Evolutionary conservation across 305 asterid species (phyloP).

Genomic region (Striga hermonthica): DNA sequence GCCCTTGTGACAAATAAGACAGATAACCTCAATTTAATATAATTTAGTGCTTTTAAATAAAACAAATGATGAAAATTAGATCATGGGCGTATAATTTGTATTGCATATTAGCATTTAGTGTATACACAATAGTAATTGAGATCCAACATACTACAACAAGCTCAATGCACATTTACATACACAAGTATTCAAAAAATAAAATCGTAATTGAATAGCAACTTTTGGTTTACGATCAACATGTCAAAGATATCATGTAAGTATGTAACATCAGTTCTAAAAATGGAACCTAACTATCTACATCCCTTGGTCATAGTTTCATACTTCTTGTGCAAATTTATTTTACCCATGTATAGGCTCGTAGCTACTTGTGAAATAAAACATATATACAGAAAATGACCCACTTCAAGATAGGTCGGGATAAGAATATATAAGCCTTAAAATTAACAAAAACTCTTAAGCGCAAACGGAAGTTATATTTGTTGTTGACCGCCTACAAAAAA

Average conservation of each 20-base stretch:
- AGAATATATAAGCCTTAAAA: background rate
- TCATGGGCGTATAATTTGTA: background rate
- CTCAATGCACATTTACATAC: slow-evolving; percentile 8
- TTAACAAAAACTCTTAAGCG: background rate
- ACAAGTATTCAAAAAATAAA: slow-evolving; percentile 5
- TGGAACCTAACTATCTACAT: background rate
- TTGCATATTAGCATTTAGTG: too few relatives aligned
- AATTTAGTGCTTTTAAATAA: background rate
- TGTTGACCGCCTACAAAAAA: background rate
- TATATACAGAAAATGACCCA: background rate
- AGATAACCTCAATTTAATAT: slow-evolving; percentile 9
- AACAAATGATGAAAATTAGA: slow-evolving; percentile 12
- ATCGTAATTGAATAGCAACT: background rate
- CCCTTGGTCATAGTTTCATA: background rate
- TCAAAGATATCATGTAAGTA: background rate
- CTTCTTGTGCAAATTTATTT: background rate
- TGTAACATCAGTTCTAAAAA: background rate
- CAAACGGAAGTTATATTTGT: slow-evolving; percentile 13
- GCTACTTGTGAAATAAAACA: slow-evolving; percentile 11
- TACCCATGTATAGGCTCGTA: slow-evolving; percentile 16
- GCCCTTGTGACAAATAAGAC: background rate
- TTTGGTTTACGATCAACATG: slow-evolving; percentile 2
- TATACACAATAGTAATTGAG: too few relatives aligned
- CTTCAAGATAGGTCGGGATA: background rate
- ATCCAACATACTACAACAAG: slow-evolving; percentile 3